phyloP scores from a whole-genome alignment of 139 green algal genomes.

The Ettlia oleoabundans region DNA sequence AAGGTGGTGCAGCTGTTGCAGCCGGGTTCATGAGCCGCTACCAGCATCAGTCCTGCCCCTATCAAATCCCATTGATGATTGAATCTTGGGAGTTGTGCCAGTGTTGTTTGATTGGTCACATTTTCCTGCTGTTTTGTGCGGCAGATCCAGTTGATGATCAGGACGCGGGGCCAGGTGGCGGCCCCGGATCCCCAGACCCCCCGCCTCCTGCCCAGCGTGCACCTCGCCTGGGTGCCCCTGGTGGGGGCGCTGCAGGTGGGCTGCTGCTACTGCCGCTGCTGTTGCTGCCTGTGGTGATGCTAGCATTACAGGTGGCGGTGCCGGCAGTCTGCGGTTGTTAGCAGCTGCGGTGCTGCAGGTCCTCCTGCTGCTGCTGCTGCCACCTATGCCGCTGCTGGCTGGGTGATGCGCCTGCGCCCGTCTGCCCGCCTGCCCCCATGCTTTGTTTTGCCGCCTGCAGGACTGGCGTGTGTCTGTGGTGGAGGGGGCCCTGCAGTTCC shows the following conservation, averaged over 20 bases:
- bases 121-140: no score
- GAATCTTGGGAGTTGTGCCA: no score
- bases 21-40: no score
- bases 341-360: conserved; percentile 57
- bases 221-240: conserved; percentile 66
- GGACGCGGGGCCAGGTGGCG: conserved; percentile 38
- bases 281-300: not conserved
- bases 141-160: conserved; percentile 27
- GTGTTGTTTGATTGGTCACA: not conserved
- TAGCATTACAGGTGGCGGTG: no score
- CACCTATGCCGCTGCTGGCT: not conserved
- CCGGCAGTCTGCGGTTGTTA: no score
- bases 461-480: conserved; percentile 59
- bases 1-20: no score
- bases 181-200: conserved; percentile 60
- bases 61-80: no score
- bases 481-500: conserved; percentile 27
- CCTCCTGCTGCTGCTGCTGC: no score
- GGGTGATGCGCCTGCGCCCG: not conserved
- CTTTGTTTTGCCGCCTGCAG: conserved; percentile 4
- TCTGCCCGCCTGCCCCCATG: not conserved
- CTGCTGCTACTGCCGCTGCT: no score
- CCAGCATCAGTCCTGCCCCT: no score
- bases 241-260: conserved; percentile 59
- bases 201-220: conserved; percentile 74